Evolutionary conservation across 2,329 filamentous ascomycete species (phyloP).

Genomic region (Aspergillus felis): DNA sequence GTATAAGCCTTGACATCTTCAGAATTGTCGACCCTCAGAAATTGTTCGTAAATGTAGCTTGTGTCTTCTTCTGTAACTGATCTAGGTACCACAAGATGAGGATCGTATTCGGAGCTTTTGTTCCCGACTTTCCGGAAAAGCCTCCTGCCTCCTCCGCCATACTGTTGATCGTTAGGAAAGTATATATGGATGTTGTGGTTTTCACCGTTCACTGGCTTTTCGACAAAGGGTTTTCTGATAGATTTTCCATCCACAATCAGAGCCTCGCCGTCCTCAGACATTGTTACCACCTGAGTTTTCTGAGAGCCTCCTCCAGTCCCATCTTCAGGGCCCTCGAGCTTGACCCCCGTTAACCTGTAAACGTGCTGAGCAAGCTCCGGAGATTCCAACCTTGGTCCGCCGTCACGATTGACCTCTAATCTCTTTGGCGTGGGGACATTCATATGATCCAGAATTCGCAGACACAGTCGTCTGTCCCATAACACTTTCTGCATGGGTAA

Average conservation of each 20-base stretch:
- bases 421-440: conserved; percentile 84
- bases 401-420: conserved; percentile 88
- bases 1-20: conserved; percentile 99
- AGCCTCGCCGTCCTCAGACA: conserved; percentile 86
- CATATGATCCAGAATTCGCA: conserved; percentile 83
- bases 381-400: conserved; percentile 75
- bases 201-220: conserved; percentile 97
- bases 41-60: conserved; percentile 96
- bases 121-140: conserved; percentile 97
- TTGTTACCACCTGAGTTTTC: conserved; percentile 65
- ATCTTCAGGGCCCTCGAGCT: conserved; percentile 65
- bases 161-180: conserved; percentile 69
- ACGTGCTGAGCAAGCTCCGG: conserved; percentile 76
- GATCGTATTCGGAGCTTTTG: conserved; percentile 94
- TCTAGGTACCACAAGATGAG: conserved; percentile 69
- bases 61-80: conserved; percentile 74
- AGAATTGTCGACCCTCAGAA: conserved; percentile 91
- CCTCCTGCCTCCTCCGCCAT: conserved; percentile 83
- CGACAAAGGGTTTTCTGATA: conserved; percentile 90
- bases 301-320: conserved; percentile 58
- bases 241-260: conserved; percentile 79
- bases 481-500: conserved; percentile 94
- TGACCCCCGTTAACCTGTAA: conserved; percentile 73
- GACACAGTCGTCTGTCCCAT: conserved; percentile 89
- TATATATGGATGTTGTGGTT: conserved; percentile 99